A percentile compares a stretch with the other conserved stretches of the same genome.
Conservation (phyloP, 768 basidiomycete species). For the Termitomyces sp. region DNA sequence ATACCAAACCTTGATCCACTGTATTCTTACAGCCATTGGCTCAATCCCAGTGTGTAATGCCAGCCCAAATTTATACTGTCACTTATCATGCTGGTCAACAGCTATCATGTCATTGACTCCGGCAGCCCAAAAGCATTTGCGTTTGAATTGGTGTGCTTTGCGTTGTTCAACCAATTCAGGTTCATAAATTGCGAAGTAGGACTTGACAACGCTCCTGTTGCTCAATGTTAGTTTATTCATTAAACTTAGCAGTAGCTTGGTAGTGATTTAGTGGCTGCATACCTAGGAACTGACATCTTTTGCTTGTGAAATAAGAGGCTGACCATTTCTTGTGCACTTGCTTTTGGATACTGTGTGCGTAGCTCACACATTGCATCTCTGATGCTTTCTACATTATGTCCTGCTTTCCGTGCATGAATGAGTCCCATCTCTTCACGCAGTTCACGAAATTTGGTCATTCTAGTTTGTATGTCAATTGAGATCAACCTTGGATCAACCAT, state of each 20-base stretch:
- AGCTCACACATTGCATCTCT: conserved; percentile 16
- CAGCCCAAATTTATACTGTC: conserved; percentile 34
- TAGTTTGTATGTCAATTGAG: not conserved
- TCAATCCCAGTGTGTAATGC: conserved; percentile 30
- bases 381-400: conserved; percentile 24
- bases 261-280: not conserved
- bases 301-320: conserved; percentile 23
- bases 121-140: conserved; percentile 31
- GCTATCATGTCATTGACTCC: conserved; percentile 37
- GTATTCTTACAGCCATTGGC: conserved; percentile 24
- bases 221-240: not conserved
- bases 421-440: conserved; percentile 21
- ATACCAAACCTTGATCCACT: conserved; percentile 35
- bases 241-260: too few species aligned
- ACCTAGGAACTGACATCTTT: conserved; percentile 26
- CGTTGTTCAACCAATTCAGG: conserved; percentile 16
- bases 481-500: too few species aligned
- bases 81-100: conserved; percentile 47
- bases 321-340: conserved; percentile 25
- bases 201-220: not conserved
- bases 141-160: conserved; percentile 14
- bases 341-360: conserved; percentile 22
- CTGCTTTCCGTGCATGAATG: conserved; percentile 17
- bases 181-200: conserved; percentile 12
- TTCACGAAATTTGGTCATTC: conserved; percentile 14